Evolutionary conservation across 164 flowering plant species (phyloP).

Genomic region (Saururus chinensis): DNA sequence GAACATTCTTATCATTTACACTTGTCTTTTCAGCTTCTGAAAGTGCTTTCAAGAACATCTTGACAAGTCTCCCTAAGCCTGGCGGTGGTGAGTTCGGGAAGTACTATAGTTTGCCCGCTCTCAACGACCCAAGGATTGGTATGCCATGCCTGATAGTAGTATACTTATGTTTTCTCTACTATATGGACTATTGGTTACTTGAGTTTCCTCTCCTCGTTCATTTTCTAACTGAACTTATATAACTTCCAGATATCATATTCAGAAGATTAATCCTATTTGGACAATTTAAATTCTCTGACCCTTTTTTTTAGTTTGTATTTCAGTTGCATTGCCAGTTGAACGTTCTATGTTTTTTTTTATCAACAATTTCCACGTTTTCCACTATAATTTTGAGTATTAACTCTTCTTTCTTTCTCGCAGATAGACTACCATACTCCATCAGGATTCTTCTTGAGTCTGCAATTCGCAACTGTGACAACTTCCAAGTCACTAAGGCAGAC

Average conservation of each 20-base stretch:
- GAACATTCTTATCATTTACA: background rate
- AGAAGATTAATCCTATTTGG: background rate
- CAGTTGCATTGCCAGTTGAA: background rate
- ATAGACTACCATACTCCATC: constrained; percentile 76
- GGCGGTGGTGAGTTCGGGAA: constrained; percentile 92
- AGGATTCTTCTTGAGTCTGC: constrained; percentile 90
- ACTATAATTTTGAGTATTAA: background rate
- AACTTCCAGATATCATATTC: no score
- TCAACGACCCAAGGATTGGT: constrained; percentile 90
- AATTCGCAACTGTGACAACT: constrained; percentile 85
- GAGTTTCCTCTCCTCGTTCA: background rate
- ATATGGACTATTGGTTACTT: background rate
- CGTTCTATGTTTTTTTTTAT: no score
- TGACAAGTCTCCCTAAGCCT: constrained; percentile 77
- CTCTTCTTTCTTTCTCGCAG: constrained; percentile 22
- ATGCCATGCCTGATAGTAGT: background rate
- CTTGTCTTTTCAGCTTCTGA: constrained; percentile 47
- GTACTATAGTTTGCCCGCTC: constrained; percentile 71
- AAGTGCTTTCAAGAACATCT: constrained; percentile 55
- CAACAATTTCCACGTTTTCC: no score
- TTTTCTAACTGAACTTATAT: background rate
- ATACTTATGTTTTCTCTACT: no score
- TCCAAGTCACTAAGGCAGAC: constrained; percentile 76
- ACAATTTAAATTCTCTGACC: no score
- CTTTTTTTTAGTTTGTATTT: no score